Conservation (phyloP, 805 yeast genomes). For the Saccharomycopsis schoenii region DNA sequence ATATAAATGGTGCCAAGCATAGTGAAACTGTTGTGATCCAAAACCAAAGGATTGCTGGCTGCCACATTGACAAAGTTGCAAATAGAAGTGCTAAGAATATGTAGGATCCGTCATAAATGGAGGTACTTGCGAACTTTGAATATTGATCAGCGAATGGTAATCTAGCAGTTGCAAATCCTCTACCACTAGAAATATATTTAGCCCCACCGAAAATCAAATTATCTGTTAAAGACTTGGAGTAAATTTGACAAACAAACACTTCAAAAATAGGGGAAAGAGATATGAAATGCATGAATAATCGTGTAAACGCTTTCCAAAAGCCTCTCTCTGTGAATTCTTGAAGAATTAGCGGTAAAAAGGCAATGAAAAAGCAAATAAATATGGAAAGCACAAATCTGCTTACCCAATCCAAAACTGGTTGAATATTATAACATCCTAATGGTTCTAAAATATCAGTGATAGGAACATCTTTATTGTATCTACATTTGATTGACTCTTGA, state of each 20-base stretch:
- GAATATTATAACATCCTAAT: slow-evolving; percentile 59
- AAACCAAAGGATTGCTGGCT: slow-evolving; percentile 91
- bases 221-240: slow-evolving; percentile 58
- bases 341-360: slow-evolving; percentile 67
- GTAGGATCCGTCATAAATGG: slow-evolving; percentile 79
- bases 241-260: slow-evolving; percentile 73
- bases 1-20: slow-evolving; percentile 85
- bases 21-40: slow-evolving; percentile 88
- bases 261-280: slow-evolving; percentile 76
- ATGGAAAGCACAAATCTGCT: slow-evolving; percentile 74
- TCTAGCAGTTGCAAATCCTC: slow-evolving; percentile 80
- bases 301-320: slow-evolving; percentile 59
- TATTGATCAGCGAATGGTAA: slow-evolving; percentile 66
- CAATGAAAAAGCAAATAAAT: slow-evolving; percentile 72
- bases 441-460: slow-evolving; percentile 58
- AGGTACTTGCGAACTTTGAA: slow-evolving; percentile 71
- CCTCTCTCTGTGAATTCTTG: slow-evolving; percentile 82
- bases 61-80: slow-evolving; percentile 78
- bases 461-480: slow-evolving; percentile 55
- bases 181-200: slow-evolving; percentile 75
- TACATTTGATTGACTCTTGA: slow-evolving; percentile 61
- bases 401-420: slow-evolving; percentile 72
- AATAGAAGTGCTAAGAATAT: slow-evolving; percentile 60
- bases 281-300: slow-evolving; percentile 57
- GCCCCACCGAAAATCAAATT: slow-evolving; percentile 82